These are phyloP conservation scores for Scheffersomyces insectosa DNA, from an alignment of 1,139 yeast species.

Conservation along the genomic window DNA sequence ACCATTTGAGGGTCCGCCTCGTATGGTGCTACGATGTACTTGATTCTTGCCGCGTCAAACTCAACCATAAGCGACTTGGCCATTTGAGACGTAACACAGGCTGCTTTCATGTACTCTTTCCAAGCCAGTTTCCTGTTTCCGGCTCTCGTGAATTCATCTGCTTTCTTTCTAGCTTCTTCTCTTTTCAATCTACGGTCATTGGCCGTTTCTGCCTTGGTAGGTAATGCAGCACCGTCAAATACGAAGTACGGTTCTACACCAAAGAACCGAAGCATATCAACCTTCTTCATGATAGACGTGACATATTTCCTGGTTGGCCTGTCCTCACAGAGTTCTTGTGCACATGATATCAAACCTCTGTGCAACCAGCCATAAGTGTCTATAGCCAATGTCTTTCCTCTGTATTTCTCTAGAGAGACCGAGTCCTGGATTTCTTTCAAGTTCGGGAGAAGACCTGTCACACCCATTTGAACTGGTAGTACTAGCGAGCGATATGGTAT, in stretches of 20 bases:
- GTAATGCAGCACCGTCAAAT: conserved; percentile 88
- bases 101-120: conserved; percentile 73
- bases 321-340: conserved; percentile 76
- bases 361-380: conserved; percentile 98
- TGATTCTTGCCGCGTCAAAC: conserved; percentile 58
- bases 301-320: conserved; percentile 69
- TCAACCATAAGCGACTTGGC: conserved; percentile 82
- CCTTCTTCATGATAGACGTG: conserved; percentile 58
- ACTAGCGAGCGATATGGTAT: too few species aligned
- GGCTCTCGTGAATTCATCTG: conserved; percentile 45
- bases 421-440: conserved; percentile 71
- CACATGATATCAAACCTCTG: conserved; percentile 79
- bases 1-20: conserved; percentile 99
- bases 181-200: conserved; percentile 58
- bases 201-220: conserved; percentile 79
- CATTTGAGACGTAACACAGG: conserved; percentile 89
- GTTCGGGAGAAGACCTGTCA: conserved; percentile 72
- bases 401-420: conserved; percentile 56
- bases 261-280: conserved; percentile 64
- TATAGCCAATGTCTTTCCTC: conserved; percentile 81
- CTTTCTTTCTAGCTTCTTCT: conserved; percentile 56
- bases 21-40: conserved; percentile 91
- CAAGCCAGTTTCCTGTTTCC: conserved; percentile 65
- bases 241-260: conserved; percentile 85
- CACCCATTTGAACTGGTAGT: conserved; percentile 56